Evolutionary conservation across 1,139 yeast species (phyloP).

Genomic region (Taphrina betulina): DNA sequence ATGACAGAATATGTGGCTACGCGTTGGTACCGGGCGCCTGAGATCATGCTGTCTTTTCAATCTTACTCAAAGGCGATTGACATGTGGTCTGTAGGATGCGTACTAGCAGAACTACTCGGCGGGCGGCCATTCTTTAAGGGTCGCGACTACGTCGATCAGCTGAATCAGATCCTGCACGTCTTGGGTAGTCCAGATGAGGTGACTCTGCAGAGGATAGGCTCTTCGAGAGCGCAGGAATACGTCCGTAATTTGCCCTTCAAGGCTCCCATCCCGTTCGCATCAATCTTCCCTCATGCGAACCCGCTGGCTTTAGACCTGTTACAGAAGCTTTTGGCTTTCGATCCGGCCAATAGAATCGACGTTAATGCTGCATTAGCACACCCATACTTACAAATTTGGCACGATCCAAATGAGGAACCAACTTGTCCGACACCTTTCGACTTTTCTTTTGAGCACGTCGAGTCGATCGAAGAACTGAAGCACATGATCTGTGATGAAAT

Average conservation of each 20-base stretch:
- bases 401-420: constrained; percentile 94
- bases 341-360: constrained; percentile 80
- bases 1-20: constrained; percentile 97
- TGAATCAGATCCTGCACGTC: constrained; percentile 78
- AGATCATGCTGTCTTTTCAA: constrained; percentile 89
- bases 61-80: constrained; percentile 95
- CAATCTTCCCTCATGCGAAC: constrained; percentile 78
- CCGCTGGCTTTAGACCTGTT: constrained; percentile 81
- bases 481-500: constrained; percentile 80
- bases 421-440: constrained; percentile 79
- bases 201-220: constrained; percentile 75
- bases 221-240: constrained; percentile 82
- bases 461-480: constrained; percentile 74
- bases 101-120: constrained; percentile 86
- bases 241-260: constrained; percentile 80
- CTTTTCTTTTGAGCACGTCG: constrained; percentile 82
- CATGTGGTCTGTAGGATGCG: constrained; percentile 97
- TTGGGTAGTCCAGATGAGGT: constrained; percentile 90
- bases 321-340: constrained; percentile 78
- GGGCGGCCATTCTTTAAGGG: constrained; percentile 93
- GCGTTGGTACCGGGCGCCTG: constrained; percentile 98
- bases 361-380: constrained; percentile 88
- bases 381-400: constrained; percentile 90
- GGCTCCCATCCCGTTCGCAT: constrained; percentile 74
- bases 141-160: constrained; percentile 91